These are phyloP conservation scores for Dryas alaskensis DNA, from an alignment of 306 rosid species.

Conservation along the genomic window DNA sequence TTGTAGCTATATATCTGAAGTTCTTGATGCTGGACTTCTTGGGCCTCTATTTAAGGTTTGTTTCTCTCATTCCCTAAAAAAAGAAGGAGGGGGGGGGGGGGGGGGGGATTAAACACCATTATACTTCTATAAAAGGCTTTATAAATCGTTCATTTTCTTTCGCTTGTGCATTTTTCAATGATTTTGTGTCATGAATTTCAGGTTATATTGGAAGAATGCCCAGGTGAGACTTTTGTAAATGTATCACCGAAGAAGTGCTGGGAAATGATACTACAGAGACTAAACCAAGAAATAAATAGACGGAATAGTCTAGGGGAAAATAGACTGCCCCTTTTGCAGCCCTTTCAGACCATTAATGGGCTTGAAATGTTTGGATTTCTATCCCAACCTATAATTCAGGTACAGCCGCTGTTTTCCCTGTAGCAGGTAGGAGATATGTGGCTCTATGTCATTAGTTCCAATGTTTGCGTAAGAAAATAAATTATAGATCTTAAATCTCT, in stretches of 20 bases:
- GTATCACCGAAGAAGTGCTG: conserved; percentile 68
- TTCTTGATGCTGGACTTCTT: conserved; percentile 76
- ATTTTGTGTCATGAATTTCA: conserved; percentile 32
- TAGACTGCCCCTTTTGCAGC: conserved; percentile 40
- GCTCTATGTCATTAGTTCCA: neutral
- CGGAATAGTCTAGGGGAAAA: conserved; percentile 39
- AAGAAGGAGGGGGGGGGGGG: no score
- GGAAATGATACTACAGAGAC: conserved; percentile 62
- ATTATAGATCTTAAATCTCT: neutral
- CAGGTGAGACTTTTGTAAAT: conserved; percentile 48
- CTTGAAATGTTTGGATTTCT: conserved; percentile 80
- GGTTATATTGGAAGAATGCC: conserved; percentile 75
- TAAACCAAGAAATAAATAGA: conserved; percentile 46
- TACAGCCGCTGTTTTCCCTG: conserved; percentile 15
- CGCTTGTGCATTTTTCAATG: neutral
- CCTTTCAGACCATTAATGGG: conserved; percentile 53
- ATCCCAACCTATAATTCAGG: conserved; percentile 59
- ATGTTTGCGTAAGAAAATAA: neutral
- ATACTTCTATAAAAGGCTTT: neutral
- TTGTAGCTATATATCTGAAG: conserved; percentile 74
- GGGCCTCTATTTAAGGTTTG: conserved; percentile 90
- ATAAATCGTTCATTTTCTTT: neutral
- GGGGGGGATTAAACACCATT: neutral
- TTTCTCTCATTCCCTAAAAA: conserved; percentile 20
- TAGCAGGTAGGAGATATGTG: neutral